Percentiles rank a stretch among this genome's conserved stretches.
phyloP scores from a whole-genome alignment of 331 rosid species.

The Malus hybrid region DNA sequence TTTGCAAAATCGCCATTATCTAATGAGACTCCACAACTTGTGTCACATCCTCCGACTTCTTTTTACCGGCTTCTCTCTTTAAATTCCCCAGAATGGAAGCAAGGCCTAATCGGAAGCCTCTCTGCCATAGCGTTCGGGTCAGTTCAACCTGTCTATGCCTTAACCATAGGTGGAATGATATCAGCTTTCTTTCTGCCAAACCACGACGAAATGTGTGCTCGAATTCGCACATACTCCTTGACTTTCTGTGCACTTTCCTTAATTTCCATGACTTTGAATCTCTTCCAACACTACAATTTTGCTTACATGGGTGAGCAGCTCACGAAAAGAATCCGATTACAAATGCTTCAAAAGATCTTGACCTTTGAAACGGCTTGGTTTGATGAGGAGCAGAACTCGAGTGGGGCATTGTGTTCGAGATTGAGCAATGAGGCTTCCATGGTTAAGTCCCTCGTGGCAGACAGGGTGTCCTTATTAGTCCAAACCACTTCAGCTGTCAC shows the following conservation, averaged over 20 bases:
- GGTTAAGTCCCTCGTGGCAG: constrained; percentile 91
- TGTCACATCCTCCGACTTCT: constrained; percentile 51
- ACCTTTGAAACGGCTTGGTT: constrained; percentile 94
- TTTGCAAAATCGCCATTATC: constrained; percentile 56
- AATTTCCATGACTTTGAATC: constrained; percentile 60
- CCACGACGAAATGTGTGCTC: constrained; percentile 63
- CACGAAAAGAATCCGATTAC: constrained; percentile 56
- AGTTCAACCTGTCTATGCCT: constrained; percentile 81
- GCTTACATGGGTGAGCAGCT: constrained; percentile 85
- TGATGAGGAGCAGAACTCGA: constrained; percentile 72
- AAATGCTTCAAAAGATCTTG: constrained; percentile 72
- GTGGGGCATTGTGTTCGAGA: constrained; percentile 86
- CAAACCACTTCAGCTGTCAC: constrained; percentile 83
- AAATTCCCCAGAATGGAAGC: constrained; percentile 86
- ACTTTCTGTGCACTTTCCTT: constrained; percentile 59
- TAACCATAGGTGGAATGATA: constrained; percentile 86
- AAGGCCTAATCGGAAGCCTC: constrained; percentile 62
- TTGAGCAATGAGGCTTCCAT: constrained; percentile 80
- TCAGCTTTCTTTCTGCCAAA: constrained; percentile 67
- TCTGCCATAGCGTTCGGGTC: constrained; percentile 75
- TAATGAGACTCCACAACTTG: constrained; percentile 8
- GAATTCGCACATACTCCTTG: constrained; percentile 58
- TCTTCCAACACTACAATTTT: constrained; percentile 78
- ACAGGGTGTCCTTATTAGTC: constrained; percentile 62
- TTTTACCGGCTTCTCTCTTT: constrained; percentile 61